phyloP scores from a whole-genome alignment of 108 stramenopile genomes.

The Skeletonema tropicum region DNA sequence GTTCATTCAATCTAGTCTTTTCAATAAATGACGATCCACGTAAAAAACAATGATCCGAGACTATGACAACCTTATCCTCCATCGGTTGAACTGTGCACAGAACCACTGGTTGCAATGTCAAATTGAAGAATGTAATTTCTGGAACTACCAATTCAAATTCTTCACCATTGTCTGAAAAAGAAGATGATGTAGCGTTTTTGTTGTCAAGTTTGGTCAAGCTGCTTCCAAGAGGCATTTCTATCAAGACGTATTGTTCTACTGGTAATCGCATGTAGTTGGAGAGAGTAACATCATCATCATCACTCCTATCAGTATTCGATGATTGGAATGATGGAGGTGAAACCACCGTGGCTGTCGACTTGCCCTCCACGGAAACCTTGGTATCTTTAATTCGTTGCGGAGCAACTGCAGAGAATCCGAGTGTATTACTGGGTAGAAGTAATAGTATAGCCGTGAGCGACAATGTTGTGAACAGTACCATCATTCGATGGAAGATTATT shows the following conservation, averaged over 20 bases:
- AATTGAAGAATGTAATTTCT: constrained; percentile 42
- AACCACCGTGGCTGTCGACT: constrained; percentile 16
- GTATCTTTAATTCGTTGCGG: constrained; percentile 23
- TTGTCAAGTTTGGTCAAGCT: constrained; percentile 17
- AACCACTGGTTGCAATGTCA: constrained; percentile 44
- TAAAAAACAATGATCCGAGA: constrained; percentile 37
- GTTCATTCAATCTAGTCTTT: constrained; percentile 46
- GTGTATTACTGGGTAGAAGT: background rate
- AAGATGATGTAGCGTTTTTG: background rate
- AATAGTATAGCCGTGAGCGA: background rate
- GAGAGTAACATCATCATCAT: constrained; percentile 20
- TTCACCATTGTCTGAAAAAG: background rate
- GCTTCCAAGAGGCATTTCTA: constrained; percentile 50
- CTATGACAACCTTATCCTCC: constrained; percentile 29
- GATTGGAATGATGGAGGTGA: constrained; percentile 18
- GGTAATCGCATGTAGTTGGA: constrained; percentile 50
- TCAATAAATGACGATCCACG: constrained; percentile 50
- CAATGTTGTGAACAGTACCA: background rate
- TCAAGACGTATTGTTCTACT: constrained; percentile 51
- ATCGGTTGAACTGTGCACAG: constrained; percentile 37
- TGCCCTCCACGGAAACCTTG: constrained; percentile 33
- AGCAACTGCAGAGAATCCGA: constrained; percentile 15
- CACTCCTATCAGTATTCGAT: background rate
- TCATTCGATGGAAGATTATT: background rate
- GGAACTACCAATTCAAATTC: constrained; percentile 49